Base-by-base conservation (phyloP, 192 early-diverging fungal genomes). In the Jimgerdemannia flammicorona region DNA sequence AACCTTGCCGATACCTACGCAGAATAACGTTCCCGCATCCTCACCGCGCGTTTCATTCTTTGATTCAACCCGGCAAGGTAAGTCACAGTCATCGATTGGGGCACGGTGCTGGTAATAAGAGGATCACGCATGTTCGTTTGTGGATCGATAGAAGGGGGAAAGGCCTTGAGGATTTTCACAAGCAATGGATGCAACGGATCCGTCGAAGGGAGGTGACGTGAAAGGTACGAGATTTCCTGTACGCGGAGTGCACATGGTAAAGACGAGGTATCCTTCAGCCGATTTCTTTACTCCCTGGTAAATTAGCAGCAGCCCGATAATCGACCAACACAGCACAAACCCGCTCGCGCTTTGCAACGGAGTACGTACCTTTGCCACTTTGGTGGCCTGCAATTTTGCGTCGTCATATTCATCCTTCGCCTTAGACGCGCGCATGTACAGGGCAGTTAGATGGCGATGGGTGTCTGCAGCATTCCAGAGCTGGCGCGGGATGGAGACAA, bases 401-500 rank as follows among this genome's bases (percentile, higher is more conserved):
- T 97, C 93, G 67, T 95, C 91, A 59, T 88, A 82, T 69, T 88
- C 88, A 79, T 99, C 97, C 73, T 96, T 96, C 69, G 87, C 80
- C 40, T 83, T 77, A 73, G 93, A 88, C 0, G 92, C 92, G 19
- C 86, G 83, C 74, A 84, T 81, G 77, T 94, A 90, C 64, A 95
- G 86, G 54, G 86, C 86, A 6, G 85, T 77, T 29, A 97, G 83
- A 40, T 89, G 86, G 59, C 87, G 87, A 20, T 69, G 77, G 40
- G 87, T 81, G 74, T 91, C 86, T 9, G 94, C 91, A 9, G 84
- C 81, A 73, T 88, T 90, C 95, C 96, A 99, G 64, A 97, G 84
- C 73, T 85, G 81, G 66, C 96, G 88, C 20, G 97, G 97, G 44
- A 99, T 85, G 43, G 95, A 91, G 0, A 99, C 95, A 68, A 98